Conservation (phyloP, 306 rosid genomes). For the Glycine latifolia region DNA sequence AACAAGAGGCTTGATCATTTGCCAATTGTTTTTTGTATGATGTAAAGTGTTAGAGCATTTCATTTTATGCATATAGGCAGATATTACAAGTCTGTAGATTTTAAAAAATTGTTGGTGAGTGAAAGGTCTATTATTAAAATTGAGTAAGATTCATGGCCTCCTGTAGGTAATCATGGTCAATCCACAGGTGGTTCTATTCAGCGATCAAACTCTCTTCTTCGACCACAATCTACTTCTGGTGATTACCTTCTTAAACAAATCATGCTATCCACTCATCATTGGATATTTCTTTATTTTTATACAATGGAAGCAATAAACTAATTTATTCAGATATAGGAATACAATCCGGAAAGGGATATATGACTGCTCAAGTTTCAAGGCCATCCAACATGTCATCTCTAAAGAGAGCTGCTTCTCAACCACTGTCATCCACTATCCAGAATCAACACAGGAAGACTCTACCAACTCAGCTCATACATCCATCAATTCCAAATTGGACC, state of each 20-base stretch:
- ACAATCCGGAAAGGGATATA: conserved; percentile 37
- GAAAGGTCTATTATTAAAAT: conserved; percentile 15
- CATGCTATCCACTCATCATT: background rate
- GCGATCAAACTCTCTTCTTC: conserved; percentile 36
- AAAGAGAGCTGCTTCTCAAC: conserved; percentile 50
- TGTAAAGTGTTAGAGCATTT: conserved; percentile 12
- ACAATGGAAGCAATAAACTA: conserved; percentile 24
- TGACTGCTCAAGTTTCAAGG: conserved; percentile 39
- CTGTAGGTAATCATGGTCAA: conserved; percentile 42
- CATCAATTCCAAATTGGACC: conserved; percentile 27
- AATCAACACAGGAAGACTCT: conserved; percentile 43
- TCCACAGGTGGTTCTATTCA: conserved; percentile 40
- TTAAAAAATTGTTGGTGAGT: conserved; percentile 6
- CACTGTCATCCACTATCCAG: conserved; percentile 30
- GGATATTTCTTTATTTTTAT: conserved; percentile 1
- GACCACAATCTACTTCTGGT: conserved; percentile 33
- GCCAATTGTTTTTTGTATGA: conserved; percentile 17
- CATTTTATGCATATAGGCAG: conserved; percentile 7
- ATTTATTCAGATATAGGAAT: conserved; percentile 38
- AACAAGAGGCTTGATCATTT: conserved; percentile 6
- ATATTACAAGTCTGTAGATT: background rate
- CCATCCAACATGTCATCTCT: conserved; percentile 37
- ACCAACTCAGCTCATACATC: conserved; percentile 13
- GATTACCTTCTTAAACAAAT: conserved; percentile 40
- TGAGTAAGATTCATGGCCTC: conserved; percentile 34